Evolutionary conservation across 352 stramenopile genomes (phyloP).

Genomic region (Phytopythium vexans): DNA sequence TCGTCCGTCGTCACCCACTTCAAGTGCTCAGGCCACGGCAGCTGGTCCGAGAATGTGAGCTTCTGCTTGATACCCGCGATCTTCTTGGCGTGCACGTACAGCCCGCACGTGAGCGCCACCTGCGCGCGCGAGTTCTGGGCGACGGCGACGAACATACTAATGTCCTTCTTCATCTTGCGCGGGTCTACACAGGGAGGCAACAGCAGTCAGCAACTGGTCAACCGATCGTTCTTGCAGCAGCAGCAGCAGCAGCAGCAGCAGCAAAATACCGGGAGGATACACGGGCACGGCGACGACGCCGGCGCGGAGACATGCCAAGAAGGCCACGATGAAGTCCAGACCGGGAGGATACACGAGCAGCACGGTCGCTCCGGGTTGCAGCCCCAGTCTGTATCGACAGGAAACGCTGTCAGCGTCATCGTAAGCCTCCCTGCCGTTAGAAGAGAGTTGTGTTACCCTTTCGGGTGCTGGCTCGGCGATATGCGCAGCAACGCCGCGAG

Average conservation of each 20-base stretch:
- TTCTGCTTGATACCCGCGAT: slow-evolving; percentile 84
- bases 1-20: slow-evolving; percentile 87
- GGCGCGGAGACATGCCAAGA: slow-evolving; percentile 94
- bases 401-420: slow-evolving; percentile 3
- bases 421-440: no score
- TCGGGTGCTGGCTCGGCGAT: slow-evolving; percentile 42
- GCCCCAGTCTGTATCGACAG: slow-evolving; percentile 32
- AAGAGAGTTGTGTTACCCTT: slow-evolving; percentile 42
- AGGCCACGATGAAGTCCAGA: slow-evolving; percentile 97
- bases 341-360: slow-evolving; percentile 97
- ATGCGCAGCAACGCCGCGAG: slow-evolving; percentile 60
- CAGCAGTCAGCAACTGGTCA: not conserved
- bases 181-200: slow-evolving; percentile 66
- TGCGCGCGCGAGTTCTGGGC: slow-evolving; percentile 88
- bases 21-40: slow-evolving; percentile 86
- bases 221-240: not conserved
- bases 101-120: slow-evolving; percentile 90
- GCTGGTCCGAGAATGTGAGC: slow-evolving; percentile 53
- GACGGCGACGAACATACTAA: slow-evolving; percentile 95
- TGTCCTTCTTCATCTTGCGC: slow-evolving; percentile 92
- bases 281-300: slow-evolving; percentile 93
- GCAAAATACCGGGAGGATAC: slow-evolving; percentile 55
- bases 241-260: slow-evolving; percentile 7
- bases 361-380: slow-evolving; percentile 75
- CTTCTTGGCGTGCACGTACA: slow-evolving; percentile 96